Evolutionary conservation across 768 basidiomycete genomes (phyloP).

Genomic region (Botryobasidium botryosum): DNA sequence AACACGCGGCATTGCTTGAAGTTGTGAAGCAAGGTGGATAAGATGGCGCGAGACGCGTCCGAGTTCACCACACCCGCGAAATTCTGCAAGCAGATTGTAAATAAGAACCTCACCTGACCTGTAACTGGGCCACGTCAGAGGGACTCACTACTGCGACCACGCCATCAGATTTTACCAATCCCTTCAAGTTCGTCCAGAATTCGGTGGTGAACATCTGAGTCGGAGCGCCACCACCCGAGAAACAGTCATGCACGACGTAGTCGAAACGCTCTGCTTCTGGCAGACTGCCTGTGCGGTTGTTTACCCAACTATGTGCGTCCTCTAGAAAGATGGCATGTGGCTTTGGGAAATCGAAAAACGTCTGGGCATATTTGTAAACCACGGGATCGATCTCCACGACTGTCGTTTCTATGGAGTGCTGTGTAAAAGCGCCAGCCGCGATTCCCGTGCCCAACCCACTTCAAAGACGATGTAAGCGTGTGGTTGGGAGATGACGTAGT

Average conservation of each 20-base stretch:
- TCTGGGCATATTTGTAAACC: slow-evolving; percentile 67
- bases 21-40: slow-evolving; percentile 48
- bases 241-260: slow-evolving; percentile 72
- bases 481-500: slow-evolving; percentile 10
- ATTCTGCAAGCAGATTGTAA: too few species aligned
- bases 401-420: slow-evolving; percentile 53
- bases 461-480: slow-evolving; percentile 5
- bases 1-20: slow-evolving; percentile 73
- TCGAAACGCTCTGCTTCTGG: slow-evolving; percentile 17
- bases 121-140: too few species aligned
- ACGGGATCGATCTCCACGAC: slow-evolving; percentile 89
- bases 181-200: slow-evolving; percentile 62
- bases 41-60: slow-evolving; percentile 43
- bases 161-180: slow-evolving; percentile 48
- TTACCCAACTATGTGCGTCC: slow-evolving; percentile 59
- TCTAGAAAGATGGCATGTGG: slow-evolving; percentile 46
- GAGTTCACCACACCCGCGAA: slow-evolving; percentile 60
- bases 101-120: too few species aligned
- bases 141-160: slow-evolving; percentile 61
- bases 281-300: slow-evolving; percentile 27
- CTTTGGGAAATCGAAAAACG: slow-evolving; percentile 63
- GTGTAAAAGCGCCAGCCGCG: slow-evolving; percentile 55
- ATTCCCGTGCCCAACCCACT: slow-evolving; percentile 89
- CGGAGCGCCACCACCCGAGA: slow-evolving; percentile 87
- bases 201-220: slow-evolving; percentile 67